Percentiles rank a stretch among this genome's conserved stretches.
phyloP scores from a whole-genome alignment of 768 basidiomycete species.

The Boletales sp. region DNA sequence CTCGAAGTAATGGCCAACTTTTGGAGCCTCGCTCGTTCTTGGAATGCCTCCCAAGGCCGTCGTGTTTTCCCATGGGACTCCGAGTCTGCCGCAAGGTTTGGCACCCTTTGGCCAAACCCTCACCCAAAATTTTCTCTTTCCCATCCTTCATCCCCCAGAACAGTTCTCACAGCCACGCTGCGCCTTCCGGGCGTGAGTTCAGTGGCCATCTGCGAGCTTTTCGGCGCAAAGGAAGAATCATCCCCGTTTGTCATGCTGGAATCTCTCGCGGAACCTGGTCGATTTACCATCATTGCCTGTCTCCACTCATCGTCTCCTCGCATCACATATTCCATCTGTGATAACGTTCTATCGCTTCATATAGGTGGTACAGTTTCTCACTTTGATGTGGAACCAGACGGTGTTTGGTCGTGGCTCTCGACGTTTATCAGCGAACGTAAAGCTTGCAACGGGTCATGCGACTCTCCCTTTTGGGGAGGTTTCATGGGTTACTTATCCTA shows the following conservation, averaged over 20 bases:
- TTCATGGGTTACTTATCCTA: conserved; percentile 77
- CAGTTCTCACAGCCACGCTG: conserved; percentile 38
- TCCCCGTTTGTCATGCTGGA: conserved; percentile 71
- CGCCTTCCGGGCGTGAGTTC: conserved; percentile 41
- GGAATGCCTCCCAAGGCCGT: conserved; percentile 45
- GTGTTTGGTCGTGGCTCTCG: conserved; percentile 74
- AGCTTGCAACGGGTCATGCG: conserved; percentile 44
- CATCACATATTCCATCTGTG: conserved; percentile 55
- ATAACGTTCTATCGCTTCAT: conserved; percentile 44
- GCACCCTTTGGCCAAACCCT: conserved; percentile 57
- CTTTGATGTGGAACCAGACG: conserved; percentile 45
- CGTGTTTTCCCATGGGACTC: conserved; percentile 40
- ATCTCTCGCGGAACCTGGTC: conserved; percentile 72
- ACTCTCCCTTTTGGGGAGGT: conserved; percentile 82
- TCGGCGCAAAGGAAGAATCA: conserved; percentile 55
- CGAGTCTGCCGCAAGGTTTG: conserved; percentile 35
- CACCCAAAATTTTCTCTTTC: conserved; percentile 20
- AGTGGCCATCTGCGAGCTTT: conserved; percentile 53
- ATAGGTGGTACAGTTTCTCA: conserved; percentile 32
- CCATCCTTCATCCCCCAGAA: conserved; percentile 19
- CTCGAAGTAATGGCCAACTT: conserved; percentile 69
- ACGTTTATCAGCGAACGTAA: conserved; percentile 58
- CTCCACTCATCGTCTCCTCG: conserved; percentile 51
- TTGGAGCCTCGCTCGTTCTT: conserved; percentile 62
- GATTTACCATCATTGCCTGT: conserved; percentile 68